A percentile compares a stretch with the other conserved stretches of the same genome.
phyloP scores from a whole-genome alignment of 169 alveolate genomes.

The Cryptosporidium canis region DNA sequence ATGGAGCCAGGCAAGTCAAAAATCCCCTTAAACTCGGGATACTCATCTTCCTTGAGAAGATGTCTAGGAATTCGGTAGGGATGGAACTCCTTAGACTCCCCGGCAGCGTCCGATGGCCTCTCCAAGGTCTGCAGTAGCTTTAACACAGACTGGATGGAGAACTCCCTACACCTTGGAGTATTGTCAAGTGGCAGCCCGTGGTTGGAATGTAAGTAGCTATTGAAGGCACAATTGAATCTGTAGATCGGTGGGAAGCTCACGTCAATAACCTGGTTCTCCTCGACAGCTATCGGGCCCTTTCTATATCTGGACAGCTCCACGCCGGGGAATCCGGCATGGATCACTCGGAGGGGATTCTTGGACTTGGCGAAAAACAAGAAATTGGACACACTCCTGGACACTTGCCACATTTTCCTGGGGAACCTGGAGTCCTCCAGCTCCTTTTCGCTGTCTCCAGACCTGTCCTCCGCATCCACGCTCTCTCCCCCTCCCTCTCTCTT shows the following conservation, averaged over 20 bases:
- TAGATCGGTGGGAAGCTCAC: constrained; percentile 47
- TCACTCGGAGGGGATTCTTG: constrained; percentile 35
- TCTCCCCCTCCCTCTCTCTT: not conserved
- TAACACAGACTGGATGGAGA: constrained; percentile 8
- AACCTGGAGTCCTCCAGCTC: constrained; percentile 24
- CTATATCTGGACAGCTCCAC: constrained; percentile 57
- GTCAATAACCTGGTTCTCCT: constrained; percentile 16
- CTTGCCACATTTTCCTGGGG: constrained; percentile 71
- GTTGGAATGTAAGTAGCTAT: not conserved
- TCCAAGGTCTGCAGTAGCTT: constrained; percentile 26
- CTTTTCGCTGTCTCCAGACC: no score
- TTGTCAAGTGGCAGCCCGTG: constrained; percentile 26
- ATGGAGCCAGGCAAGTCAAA: constrained; percentile 65
- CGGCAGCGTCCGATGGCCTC: constrained; percentile 4
- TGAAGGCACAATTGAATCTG: constrained; percentile 60
- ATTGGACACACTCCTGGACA: constrained; percentile 4
- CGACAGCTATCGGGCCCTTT: constrained; percentile 44
- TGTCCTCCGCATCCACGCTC: not conserved
- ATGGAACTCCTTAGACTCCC: constrained; percentile 39
- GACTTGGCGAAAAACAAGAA: constrained; percentile 30
- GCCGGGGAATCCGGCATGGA: constrained; percentile 72
- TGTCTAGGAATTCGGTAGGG: constrained; percentile 65
- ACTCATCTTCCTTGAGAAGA: constrained; percentile 19
- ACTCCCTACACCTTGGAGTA: constrained; percentile 46
- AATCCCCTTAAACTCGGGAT: constrained; percentile 25